Conservation (phyloP, 768 basidiomycete genomes). For the Tylopilus subfusipes region DNA sequence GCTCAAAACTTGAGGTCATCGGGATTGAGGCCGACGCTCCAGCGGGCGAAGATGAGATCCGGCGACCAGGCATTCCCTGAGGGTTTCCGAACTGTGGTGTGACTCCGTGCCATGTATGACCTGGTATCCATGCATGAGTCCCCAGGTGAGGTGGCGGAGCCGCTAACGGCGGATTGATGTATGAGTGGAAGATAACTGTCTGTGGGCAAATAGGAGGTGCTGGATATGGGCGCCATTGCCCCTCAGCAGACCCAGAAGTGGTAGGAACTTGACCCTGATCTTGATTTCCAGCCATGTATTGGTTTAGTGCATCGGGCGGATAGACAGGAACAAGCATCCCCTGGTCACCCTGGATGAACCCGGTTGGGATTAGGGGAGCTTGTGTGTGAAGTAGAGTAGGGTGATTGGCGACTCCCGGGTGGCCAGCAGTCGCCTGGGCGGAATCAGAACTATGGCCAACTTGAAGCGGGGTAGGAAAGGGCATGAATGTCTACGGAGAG, state of each 20-base stretch:
- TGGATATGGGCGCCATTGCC: constrained; percentile 36
- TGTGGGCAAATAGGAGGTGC: constrained; percentile 32
- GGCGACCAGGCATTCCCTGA: constrained; percentile 15
- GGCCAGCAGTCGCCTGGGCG: constrained; percentile 21
- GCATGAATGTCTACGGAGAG: constrained; percentile 42
- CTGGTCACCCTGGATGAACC: constrained; percentile 70
- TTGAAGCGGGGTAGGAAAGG: constrained; percentile 39
- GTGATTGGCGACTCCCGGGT: constrained; percentile 16
- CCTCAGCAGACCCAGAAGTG: constrained; percentile 24
- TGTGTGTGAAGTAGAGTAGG: constrained; percentile 30
- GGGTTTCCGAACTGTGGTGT: constrained; percentile 15
- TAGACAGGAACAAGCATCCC: constrained; percentile 72
- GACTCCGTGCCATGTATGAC: constrained; percentile 23
- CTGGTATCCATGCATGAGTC: constrained; percentile 26
- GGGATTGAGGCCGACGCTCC: constrained; percentile 14
- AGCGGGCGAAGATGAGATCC: constrained; percentile 11
- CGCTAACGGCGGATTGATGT: constrained; percentile 23
- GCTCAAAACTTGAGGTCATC: constrained; percentile 21
- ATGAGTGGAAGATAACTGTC: constrained; percentile 30
- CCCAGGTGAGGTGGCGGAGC: constrained; percentile 17
- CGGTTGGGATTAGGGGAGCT: constrained; percentile 59
- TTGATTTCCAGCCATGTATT: constrained; percentile 56
- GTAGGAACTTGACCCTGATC: constrained; percentile 18
- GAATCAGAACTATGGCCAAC: constrained; percentile 28
- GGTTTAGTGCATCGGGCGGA: constrained; percentile 63